Evolutionary conservation across 768 basidiomycete species (phyloP), one percentile per base, ranked within the genome.

Genomic region (Termitomyces sp.): DNA sequence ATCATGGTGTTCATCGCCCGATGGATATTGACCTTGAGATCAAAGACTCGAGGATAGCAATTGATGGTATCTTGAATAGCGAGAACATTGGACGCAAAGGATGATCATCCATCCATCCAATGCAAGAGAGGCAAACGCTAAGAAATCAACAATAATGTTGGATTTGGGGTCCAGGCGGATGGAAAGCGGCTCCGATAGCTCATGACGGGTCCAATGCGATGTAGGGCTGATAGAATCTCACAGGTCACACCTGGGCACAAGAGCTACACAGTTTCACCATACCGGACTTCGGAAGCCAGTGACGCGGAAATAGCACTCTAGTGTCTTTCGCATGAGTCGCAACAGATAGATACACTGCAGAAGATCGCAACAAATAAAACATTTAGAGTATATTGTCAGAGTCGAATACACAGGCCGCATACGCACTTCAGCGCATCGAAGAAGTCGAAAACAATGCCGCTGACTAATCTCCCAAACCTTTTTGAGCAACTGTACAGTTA

Each of bases 401-500:
- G 42, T n/a, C 13, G 13, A n/a, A n/a, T n/a, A n/a, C n/a, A n/a
- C n/a, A n/a, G n/a, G n/a, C n/a, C n/a, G n/a, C n/a, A n/a, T n/a
- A n/a, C n/a, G n/a, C n/a, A n/a, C n/a, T n/a, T n/a, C n/a, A n/a
- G 13, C 9, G 13, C 18, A 33, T 4, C 5, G 15, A n/a, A 28
- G 16, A 18, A 32, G 18, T 24, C 39, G 33, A 54, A 32, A 50
- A 45, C n/a, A 44, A 13, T 22, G 50, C 22, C 24, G 71, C 70
- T 70, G 66, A 71, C 70, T 69, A 73, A 72, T 55, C 66, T 33
- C 28, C 4, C 18, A 11, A 35, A 18, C 52, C 15, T 22, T 57
- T 65, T 67, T 56, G 56, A 64, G 32, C 57, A 71, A 67, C 80
- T 81, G 70, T 77, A 81, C 69, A 81, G 79, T 78, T 78, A 35